These are phyloP conservation scores for Suillus subalutaceus DNA, from an alignment of 768 basidiomycete genomes.

Conservation along the genomic window DNA sequence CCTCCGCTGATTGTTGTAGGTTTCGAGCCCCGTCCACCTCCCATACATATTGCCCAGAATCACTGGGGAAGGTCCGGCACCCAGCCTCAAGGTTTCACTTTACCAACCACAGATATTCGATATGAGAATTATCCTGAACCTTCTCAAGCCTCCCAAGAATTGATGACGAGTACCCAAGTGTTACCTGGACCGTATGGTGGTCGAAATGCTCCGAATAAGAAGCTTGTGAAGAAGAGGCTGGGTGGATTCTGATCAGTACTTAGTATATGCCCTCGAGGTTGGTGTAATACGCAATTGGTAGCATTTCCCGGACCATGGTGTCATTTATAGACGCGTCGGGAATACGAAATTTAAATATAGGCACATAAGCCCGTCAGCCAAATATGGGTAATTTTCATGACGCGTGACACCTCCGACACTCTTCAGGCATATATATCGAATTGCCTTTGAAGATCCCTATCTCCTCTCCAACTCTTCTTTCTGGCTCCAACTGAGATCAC, in stretches of 20 bases:
- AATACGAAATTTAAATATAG: not conserved
- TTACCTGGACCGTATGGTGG: constrained; percentile 75
- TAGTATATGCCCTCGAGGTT: not conserved
- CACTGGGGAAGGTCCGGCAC: constrained; percentile 12
- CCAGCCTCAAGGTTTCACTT: constrained; percentile 8
- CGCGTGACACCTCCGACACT: constrained; percentile 6
- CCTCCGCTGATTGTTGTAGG: constrained; percentile 46
- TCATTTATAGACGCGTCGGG: not conserved
- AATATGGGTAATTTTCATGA: constrained; percentile 9
- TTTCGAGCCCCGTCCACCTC: constrained; percentile 24
- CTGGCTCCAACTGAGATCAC: constrained; percentile 22
- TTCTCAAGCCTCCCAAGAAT: constrained; percentile 41
- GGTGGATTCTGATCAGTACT: constrained; percentile 66
- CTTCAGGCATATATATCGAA: constrained; percentile 2
- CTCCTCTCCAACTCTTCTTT: constrained; percentile 14
- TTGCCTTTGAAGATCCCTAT: constrained; percentile 2
- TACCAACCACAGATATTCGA: constrained; percentile 23
- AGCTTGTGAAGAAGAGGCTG: constrained; percentile 62
- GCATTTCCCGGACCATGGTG: not conserved
- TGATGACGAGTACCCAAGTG: constrained; percentile 67
- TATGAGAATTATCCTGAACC: constrained; percentile 15
- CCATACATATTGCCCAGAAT: constrained; percentile 12
- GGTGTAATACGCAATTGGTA: not conserved
- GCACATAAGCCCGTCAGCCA: not conserved
- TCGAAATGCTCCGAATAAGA: constrained; percentile 50